Base-by-base conservation (phyloP, 148 eudicot genomes). In the Chenopodium formosanum region DNA sequence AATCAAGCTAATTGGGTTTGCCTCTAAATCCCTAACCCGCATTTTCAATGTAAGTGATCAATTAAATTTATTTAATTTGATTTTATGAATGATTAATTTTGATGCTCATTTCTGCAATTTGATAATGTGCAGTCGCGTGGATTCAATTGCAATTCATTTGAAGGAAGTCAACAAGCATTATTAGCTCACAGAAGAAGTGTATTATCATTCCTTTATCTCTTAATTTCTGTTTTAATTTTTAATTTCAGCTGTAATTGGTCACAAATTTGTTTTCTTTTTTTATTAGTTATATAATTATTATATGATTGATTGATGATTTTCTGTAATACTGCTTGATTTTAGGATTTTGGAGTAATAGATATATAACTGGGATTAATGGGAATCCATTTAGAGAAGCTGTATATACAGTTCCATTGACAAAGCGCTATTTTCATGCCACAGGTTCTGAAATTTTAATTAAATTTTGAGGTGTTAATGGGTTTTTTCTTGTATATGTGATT, bases 351-450 rank as follows among this genome's bases (percentile, higher is more conserved):
- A 63, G 58, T 80, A 63, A 50, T 80, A 77, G 79, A 73, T 56
- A 73, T 81, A 44, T 31, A 37, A 83, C 73, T 80, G 77, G 80
- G 25, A 37, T 77, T 9, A 20, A 40, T 25, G 84, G 31, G 73
- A 83, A 70, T 46, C 80, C 66, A 60, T 69, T 86, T 78, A 89
- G 81, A 48, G 80, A 73, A 84, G 78, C 69, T 73, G 82, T 83
- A 1, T 84, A 65, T 67, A 44, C 88, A 27, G 65, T 87, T 78
- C 74, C 78, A 56, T 20, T 62, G 1, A 29, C 67, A 25, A 91
- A 82, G 83, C 92, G 94, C 25, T 83, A 76, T 78, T 85, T 93
- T 77, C 97, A 91, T 78, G 89, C 92, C 73, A 91, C 97, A 90
- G 97, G 97, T 93, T 53, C 73, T 77, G 44, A 58, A 58, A 62